Evolutionary conservation across 2,329 filamentous ascomycete genomes (phyloP), one percentile per base, ranked within the genome.

Genomic region (Reticulascus tulasneorum): DNA sequence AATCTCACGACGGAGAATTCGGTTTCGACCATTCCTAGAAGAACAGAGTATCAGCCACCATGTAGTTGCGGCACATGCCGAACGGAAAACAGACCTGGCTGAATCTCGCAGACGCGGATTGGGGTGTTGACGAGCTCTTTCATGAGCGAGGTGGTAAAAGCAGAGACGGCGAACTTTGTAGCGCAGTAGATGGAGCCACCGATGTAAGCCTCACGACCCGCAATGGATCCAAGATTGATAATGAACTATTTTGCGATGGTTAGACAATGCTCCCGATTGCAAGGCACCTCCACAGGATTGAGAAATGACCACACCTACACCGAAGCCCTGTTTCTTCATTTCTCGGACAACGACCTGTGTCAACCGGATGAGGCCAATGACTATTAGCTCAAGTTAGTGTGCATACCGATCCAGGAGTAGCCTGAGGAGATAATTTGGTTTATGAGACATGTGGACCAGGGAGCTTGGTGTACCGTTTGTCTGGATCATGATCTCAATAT

Each of bases 141-240:
- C 7, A 5, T 19, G 7, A 31, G 29, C n/a, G 16, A 20, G 9
- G 15, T 31, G 6, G 16, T n/a, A 13, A 31, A 31, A 9, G 29
- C 29, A n/a, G n/a, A 21, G 17, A 31, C 29, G 8, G 29, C 29
- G 11, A 10, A 9, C 16, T 31, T 31, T 10, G 29, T 21, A 6
- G 29, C 29, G 29, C 29, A 31, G 29, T 31, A 31, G 18, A 31
- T 20, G 29, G 16, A 29, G 12, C 16, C 29, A 13, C 29, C 29
- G 16, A 21, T 12, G 11, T 31, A 31, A 9, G 15, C 16, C 4
- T 31, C 29, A 4, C 16, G 12, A 6, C 29, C 29, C 12, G 29
- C 29, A 13, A 31, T 31, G 2, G 16, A 20, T 2, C 29, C 29
- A 6, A 31, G 29, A 21, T 31, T 21, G 16, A 31, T 21, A 19